phyloP scores from a whole-genome alignment of 345 rosid genomes.

The Citrus glauca region DNA sequence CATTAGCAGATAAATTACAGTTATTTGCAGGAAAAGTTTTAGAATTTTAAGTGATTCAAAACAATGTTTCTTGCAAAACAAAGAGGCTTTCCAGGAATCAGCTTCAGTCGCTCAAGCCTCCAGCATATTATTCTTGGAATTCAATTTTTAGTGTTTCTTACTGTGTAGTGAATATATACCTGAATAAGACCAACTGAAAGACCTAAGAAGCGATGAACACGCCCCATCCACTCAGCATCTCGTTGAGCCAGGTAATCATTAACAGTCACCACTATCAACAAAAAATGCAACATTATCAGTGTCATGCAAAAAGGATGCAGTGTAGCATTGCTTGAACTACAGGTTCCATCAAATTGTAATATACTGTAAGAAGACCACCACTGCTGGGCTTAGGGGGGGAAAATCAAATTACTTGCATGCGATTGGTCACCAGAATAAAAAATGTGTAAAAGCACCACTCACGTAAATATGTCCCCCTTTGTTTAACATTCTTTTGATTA shows the following conservation, averaged over 20 bases:
- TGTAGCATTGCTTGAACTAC: background rate
- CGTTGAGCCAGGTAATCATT: slow-evolving; percentile 96
- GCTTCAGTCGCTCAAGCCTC: background rate
- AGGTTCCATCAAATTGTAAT: background rate
- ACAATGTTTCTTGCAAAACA: background rate
- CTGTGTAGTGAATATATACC: slow-evolving; percentile 34
- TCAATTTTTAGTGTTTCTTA: background rate
- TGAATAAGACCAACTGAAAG: slow-evolving; percentile 96
- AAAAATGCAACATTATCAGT: slow-evolving; percentile 18
- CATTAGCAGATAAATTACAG: slow-evolving; percentile 6
- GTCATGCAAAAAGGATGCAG: background rate
- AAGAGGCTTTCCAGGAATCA: background rate
- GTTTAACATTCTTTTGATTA: background rate
- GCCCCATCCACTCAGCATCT: slow-evolving; percentile 99
- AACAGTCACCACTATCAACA: slow-evolving; percentile 83
- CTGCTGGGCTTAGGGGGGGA: background rate
- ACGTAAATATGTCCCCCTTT: background rate
- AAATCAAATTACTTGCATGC: background rate
- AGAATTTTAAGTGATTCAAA: background rate
- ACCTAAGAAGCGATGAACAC: slow-evolving; percentile 87
- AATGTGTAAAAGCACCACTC: background rate
- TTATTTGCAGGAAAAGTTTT: background rate
- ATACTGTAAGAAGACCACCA: background rate
- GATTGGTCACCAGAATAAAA: background rate
- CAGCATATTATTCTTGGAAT: background rate